Base-by-base conservation (phyloP, 768 basidiomycete genomes). In the Suillus hirtellus region DNA sequence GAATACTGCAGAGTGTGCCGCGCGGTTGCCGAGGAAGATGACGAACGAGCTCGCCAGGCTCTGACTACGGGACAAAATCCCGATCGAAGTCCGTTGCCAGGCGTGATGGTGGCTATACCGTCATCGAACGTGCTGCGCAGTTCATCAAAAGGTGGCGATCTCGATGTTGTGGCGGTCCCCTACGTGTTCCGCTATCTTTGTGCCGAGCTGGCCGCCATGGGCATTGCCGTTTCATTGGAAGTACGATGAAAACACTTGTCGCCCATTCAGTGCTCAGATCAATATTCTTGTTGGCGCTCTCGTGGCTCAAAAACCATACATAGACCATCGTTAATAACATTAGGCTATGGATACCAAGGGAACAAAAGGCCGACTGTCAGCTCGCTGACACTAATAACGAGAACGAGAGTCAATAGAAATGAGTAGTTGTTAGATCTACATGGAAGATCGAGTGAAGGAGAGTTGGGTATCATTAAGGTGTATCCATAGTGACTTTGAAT, bases 131-230 rank as follows among this genome's bases (percentile, higher is more conserved):
- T 93, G 44, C 80, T 94, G 40, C 80, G 84, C 56, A 75, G 78
- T 43, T 76, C 82, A 31, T 67, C 73, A 64, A 89, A 88, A 76
- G 91, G 90, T 38, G 89, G 90, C 17, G 88, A 95, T 67, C 86
- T 99, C 74, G 97, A 98, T 75, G 89, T 99, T 54, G 88, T 99
- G 60, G 96, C 96, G 14, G 85, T 99, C 24, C 97, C 97, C 8
- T 98, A 92, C 71, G 95, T 96, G 59, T 96, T 97, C 78, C 84
- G 93, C 56, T 93, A 95, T 79, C 83, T 98, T 12, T 95, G 96
- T 72, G 92, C 96, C 2, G 97, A 99, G 78, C 79, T 99, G 68
- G 96, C 96, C n/a, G 90, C 93, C 19, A 99, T 99, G 96, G 96
- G 97, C 53, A 98, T 99, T 69, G 87, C 90, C 42, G 84, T 99